Evolutionary conservation across 2,329 filamentous ascomycete species (phyloP).

Genomic region (Paracoccidioides lutzii): DNA sequence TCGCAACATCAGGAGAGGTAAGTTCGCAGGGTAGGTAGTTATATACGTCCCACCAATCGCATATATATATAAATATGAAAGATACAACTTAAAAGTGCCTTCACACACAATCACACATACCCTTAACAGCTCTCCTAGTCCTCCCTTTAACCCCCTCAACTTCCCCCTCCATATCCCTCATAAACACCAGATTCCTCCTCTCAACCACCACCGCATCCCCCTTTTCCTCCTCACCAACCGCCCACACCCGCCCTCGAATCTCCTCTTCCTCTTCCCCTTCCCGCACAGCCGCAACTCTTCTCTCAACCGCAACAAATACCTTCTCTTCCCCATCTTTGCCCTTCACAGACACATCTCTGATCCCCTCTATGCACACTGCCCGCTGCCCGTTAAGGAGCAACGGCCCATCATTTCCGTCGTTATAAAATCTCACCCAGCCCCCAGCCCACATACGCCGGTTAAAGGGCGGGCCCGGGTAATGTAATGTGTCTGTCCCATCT

Average conservation of each 20-base stretch:
- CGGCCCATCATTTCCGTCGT: slow-evolving; percentile 10
- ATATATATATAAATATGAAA: too few species aligned
- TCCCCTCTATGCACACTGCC: slow-evolving; percentile 35
- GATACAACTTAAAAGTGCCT: background rate
- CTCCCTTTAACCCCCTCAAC: slow-evolving; percentile 23
- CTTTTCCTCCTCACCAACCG: slow-evolving; percentile 29
- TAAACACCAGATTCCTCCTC: slow-evolving; percentile 50
- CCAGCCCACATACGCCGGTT: slow-evolving; percentile 79
- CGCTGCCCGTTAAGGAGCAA: slow-evolving; percentile 24
- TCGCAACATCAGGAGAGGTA: background rate
- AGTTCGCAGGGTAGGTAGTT: too few species aligned
- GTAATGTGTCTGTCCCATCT: slow-evolving; percentile 74
- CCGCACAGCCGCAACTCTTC: slow-evolving; percentile 34
- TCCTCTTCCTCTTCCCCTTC: slow-evolving; percentile 23
- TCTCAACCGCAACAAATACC: slow-evolving; percentile 48
- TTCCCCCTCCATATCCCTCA: slow-evolving; percentile 38
- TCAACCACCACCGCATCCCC: slow-evolving; percentile 41
- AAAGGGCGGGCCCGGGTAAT: slow-evolving; percentile 61
- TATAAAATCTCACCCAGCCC: slow-evolving; percentile 50
- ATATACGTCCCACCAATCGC: too few species aligned
- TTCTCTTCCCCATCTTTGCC: slow-evolving; percentile 42
- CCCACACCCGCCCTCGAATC: slow-evolving; percentile 33
- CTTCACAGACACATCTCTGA: slow-evolving; percentile 37
- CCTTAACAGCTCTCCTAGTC: slow-evolving; percentile 21
- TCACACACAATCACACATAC: slow-evolving; percentile 16